phyloP scores from a whole-genome alignment of 805 yeast genomes.

The Allodekkera sacchari region DNA sequence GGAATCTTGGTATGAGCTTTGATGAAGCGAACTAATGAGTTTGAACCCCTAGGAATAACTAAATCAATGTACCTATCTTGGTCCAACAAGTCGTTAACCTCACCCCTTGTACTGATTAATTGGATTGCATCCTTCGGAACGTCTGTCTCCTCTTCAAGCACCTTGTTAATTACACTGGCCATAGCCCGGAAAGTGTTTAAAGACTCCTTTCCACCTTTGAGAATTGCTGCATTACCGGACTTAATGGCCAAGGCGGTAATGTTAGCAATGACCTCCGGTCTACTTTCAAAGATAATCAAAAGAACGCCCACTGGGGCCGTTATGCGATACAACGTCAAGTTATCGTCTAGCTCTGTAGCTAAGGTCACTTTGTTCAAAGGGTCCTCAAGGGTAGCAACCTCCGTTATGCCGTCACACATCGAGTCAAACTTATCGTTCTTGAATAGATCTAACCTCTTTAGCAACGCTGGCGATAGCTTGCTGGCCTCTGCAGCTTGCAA shows the following conservation, averaged over 20 bases:
- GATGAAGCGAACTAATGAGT: slow-evolving; percentile 78
- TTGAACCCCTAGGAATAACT: slow-evolving; percentile 98
- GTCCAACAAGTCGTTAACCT: slow-evolving; percentile 71
- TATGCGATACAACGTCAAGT: slow-evolving; percentile 71
- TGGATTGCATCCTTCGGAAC: slow-evolving; percentile 82
- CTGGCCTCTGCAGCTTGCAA: slow-evolving; percentile 58
- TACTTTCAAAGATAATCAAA: slow-evolving; percentile 85
- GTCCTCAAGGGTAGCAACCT: slow-evolving; percentile 82
- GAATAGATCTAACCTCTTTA: slow-evolving; percentile 78
- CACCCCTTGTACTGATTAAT: slow-evolving; percentile 80
- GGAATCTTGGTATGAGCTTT: slow-evolving; percentile 89
- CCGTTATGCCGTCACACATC: slow-evolving; percentile 91
- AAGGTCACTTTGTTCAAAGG: slow-evolving; percentile 88
- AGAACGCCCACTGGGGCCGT: slow-evolving; percentile 94
- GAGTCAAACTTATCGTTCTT: slow-evolving; percentile 80
- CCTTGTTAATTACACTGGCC: slow-evolving; percentile 58
- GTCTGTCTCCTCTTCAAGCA: slow-evolving; percentile 47
- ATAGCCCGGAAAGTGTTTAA: slow-evolving; percentile 74
- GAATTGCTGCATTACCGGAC: slow-evolving; percentile 93
- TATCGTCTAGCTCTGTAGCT: slow-evolving; percentile 82
- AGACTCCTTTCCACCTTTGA: slow-evolving; percentile 97
- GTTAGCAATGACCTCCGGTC: slow-evolving; percentile 98
- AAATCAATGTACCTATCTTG: slow-evolving; percentile 90
- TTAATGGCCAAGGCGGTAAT: slow-evolving; percentile 93
- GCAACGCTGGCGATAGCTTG: slow-evolving; percentile 57